A percentile compares a stretch with the other conserved stretches of the same genome.
These are phyloP conservation scores for Boletus rufocinnamomeus DNA, from an alignment of 768 basidiomycete genomes.

Conservation along the genomic window DNA sequence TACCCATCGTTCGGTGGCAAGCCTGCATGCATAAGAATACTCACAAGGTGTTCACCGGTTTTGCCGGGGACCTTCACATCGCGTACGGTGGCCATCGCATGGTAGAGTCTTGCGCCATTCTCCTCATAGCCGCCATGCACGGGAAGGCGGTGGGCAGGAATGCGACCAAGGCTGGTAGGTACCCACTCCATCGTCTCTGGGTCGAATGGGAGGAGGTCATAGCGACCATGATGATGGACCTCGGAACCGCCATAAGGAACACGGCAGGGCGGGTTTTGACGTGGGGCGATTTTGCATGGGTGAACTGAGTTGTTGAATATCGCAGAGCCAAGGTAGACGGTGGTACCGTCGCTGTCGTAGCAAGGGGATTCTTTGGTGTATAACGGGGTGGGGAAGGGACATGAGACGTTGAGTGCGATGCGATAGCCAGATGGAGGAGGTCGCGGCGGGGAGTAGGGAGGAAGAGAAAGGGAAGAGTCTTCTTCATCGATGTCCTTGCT, in stretches of 20 bases:
- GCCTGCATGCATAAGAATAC: constrained; percentile 20
- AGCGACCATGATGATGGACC: constrained; percentile 61
- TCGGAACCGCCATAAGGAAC: constrained; percentile 70
- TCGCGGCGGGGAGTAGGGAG: constrained; percentile 20
- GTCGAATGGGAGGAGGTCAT: constrained; percentile 73
- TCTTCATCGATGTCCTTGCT: constrained; percentile 8
- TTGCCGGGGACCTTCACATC: constrained; percentile 72
- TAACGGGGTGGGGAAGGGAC: constrained; percentile 40
- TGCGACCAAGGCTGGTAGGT: constrained; percentile 54
- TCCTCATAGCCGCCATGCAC: constrained; percentile 81
- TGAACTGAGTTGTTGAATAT: constrained; percentile 67
- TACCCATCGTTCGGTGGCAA: neutral
- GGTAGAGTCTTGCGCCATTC: constrained; percentile 63
- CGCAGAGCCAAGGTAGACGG: constrained; percentile 72
- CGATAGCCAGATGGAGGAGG: constrained; percentile 69
- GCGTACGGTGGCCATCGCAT: constrained; percentile 56
- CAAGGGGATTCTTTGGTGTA: constrained; percentile 54
- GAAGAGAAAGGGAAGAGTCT: constrained; percentile 6
- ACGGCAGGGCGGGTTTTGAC: constrained; percentile 50
- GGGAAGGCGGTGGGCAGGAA: constrained; percentile 58
- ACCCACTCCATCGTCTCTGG: constrained; percentile 76
- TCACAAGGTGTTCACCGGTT: constrained; percentile 66
- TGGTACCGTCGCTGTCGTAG: constrained; percentile 53
- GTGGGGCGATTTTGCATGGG: constrained; percentile 77
- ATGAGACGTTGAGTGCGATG: constrained; percentile 47